These are phyloP conservation scores for Podila horticola DNA, from an alignment of 192 early-diverging fungal genomes.

Conservation along the genomic window DNA sequence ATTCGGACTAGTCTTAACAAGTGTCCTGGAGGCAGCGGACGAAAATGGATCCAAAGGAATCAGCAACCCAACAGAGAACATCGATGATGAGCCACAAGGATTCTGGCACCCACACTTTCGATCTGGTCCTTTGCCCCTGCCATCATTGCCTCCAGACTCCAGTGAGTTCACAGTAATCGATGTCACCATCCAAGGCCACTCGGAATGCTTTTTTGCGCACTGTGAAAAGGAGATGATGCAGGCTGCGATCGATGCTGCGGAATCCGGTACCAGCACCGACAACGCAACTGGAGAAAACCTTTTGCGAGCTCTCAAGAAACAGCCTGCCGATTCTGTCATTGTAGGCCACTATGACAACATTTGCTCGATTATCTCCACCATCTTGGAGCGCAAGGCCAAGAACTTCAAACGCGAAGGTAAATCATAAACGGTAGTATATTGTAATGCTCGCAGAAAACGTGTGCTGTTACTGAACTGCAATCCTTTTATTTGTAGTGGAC, in stretches of 20 bases:
- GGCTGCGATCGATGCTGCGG: background rate
- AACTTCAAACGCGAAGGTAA: background rate
- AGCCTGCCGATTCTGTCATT: slow-evolving; percentile 1
- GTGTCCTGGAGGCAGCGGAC: too few relatives aligned
- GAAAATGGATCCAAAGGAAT: background rate
- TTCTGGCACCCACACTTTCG: slow-evolving; percentile 25
- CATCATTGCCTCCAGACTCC: background rate
- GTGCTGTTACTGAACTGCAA: background rate
- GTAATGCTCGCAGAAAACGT: background rate
- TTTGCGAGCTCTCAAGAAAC: background rate
- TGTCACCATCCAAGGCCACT: slow-evolving; percentile 18
- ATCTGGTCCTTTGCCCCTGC: background rate
- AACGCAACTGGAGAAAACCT: slow-evolving; percentile 16
- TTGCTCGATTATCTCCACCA: background rate
- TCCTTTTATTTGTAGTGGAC: background rate
- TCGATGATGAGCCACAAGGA: background rate
- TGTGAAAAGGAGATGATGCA: slow-evolving; percentile 15
- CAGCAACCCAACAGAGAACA: background rate
- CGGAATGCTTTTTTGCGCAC: slow-evolving; percentile 1
- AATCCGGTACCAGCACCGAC: background rate
- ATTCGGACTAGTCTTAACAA: too few relatives aligned
- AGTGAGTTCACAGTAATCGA: background rate
- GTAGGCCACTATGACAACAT: slow-evolving; percentile 21
- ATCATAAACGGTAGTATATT: background rate
- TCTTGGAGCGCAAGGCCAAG: background rate